Evolutionary conservation across 129 eudicot genomes (phyloP).

Genomic region (Solidago caesia): DNA sequence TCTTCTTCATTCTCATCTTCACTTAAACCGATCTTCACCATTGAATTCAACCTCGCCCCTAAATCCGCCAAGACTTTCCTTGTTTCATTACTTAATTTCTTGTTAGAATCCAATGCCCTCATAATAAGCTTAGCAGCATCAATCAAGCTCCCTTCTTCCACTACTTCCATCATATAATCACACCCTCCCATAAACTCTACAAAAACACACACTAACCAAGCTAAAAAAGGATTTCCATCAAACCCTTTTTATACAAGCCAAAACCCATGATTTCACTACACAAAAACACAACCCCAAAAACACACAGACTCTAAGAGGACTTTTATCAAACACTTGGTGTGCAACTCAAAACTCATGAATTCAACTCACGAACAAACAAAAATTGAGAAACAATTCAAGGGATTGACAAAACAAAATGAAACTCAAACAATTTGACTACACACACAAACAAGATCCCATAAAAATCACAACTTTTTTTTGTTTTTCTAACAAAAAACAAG

Average conservation of each 20-base stretch:
- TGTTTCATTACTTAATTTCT: slow-evolving; percentile 46
- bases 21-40: slow-evolving; percentile 31
- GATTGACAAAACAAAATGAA: neutral
- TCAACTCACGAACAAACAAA: neutral
- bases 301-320: neutral
- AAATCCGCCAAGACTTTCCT: slow-evolving; percentile 65
- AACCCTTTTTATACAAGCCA: slow-evolving; percentile 18
- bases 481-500: neutral
- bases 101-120: slow-evolving; percentile 66
- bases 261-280: neutral
- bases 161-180: slow-evolving; percentile 32
- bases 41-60: slow-evolving; percentile 53
- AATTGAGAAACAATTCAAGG: slow-evolving; percentile 3
- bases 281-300: neutral
- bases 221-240: neutral
- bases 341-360: slow-evolving; percentile 11
- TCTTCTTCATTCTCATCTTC: slow-evolving; percentile 19
- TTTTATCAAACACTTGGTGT: slow-evolving; percentile 27
- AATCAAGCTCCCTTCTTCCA: slow-evolving; percentile 72
- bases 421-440: slow-evolving; percentile 19
- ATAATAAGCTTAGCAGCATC: slow-evolving; percentile 67
- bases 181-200: slow-evolving; percentile 58
- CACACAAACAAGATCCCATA: slow-evolving; percentile 8
- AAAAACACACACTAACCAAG: slow-evolving; percentile 2
- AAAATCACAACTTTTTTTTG: slow-evolving; percentile 23